These are phyloP conservation scores for Hibiscus syriacus DNA, from an alignment of 345 rosid species.

Conservation along the genomic window DNA sequence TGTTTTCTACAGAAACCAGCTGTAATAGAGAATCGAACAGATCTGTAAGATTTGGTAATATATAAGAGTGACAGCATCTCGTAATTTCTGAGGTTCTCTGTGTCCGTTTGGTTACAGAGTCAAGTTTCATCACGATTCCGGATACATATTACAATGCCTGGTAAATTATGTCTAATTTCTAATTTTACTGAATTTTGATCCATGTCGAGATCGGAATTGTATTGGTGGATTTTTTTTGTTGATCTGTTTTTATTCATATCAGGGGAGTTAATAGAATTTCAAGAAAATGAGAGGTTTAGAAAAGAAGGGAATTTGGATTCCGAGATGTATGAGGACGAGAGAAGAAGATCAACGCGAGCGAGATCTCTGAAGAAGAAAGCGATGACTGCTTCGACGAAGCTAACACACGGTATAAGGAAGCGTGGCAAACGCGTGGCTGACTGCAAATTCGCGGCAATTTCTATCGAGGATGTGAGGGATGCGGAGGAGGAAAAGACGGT, in stretches of 20 bases:
- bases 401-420: constrained; percentile 71
- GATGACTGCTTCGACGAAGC: constrained; percentile 63
- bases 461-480: constrained; percentile 83
- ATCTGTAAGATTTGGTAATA: constrained; percentile 13
- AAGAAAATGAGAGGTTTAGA: too few relatives aligned
- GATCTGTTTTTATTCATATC: constrained; percentile 6
- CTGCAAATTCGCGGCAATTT: constrained; percentile 41
- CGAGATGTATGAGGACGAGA: too few relatives aligned
- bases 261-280: constrained; percentile 53
- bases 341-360: too few relatives aligned
- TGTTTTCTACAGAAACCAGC: background rate
- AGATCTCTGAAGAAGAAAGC: constrained; percentile 76
- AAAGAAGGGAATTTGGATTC: too few relatives aligned
- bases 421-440: constrained; percentile 61
- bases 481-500: constrained; percentile 76
- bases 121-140: constrained; percentile 11
- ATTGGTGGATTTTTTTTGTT: background rate
- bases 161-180: constrained; percentile 18
- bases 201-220: background rate
- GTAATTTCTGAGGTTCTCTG: constrained; percentile 11
- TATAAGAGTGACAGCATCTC: background rate
- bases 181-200: constrained; percentile 4
- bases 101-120: constrained; percentile 21
- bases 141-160: constrained; percentile 38
- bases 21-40: constrained; percentile 5